Evolutionary conservation across 768 basidiomycete species (phyloP), one percentile per base, ranked within the genome.

Genomic region (Russula emetica): DNA sequence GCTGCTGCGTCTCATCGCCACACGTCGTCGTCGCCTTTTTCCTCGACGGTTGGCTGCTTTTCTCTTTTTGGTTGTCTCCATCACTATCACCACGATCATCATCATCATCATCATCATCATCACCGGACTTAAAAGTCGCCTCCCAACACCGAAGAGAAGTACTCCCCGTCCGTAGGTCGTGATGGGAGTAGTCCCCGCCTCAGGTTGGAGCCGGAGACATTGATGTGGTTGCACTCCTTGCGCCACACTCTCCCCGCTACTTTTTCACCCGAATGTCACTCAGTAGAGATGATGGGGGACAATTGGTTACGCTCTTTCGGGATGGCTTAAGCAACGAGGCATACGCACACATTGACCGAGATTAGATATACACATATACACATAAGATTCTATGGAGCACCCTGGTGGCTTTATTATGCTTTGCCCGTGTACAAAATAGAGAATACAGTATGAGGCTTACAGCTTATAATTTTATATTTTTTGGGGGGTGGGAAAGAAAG

Each of bases 81-180:
- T 61, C 60, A 44, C 40, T 47, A 53, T 44, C 55, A 14, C 16
- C 18, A 30, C n/a, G 42, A 57, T 45, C 55, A 57, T 14, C 40
- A 44, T 22, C 56, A 7, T 28, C 28, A 44, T 30, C 55, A 57
- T 28, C 20, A 20, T 56, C 20, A 30, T 58, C 60, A 53, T 20
- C 60, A 61, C 24, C 30, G n/a, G 40, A 60, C 26, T 7, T 38
- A 40, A 36, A 51, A n/a, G 11, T 26, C 26, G 0, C 28, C 38
- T 56, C 26, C 24, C 47, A 45, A n/a, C 5, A 36, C 38, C 38
- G 36, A 40, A 38, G 1, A 40, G 34, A 20, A 50, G 47, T 11
- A 1, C 24, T 14, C 18, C 13, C 40, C 13, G 28, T n/a, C 22
- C 26, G 16, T 20, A n/a, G 20, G 57, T 36, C 32, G 36, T 59